Conservation (phyloP, 192 early-diverging fungal species). For the Haplosporangium gracile region DNA sequence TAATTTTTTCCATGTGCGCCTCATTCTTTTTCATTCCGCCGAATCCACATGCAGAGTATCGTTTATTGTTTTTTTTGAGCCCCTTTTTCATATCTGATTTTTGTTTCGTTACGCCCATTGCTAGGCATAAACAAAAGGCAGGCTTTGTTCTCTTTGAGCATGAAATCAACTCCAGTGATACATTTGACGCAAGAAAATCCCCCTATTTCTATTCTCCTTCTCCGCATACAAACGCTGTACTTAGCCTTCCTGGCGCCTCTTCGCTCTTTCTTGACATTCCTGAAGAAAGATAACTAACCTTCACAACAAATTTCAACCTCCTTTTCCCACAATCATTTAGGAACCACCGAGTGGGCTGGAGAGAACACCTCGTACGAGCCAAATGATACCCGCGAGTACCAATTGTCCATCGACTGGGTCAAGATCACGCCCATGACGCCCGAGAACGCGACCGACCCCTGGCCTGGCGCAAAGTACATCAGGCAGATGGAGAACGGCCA, state of each 20-base stretch:
- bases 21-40: not conserved
- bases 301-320: not conserved
- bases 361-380: slow-evolving; percentile 37
- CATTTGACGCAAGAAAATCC: not conserved
- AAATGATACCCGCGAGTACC: slow-evolving; percentile 34
- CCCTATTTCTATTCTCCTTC: not conserved
- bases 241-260: not conserved
- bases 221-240: not conserved
- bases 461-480: slow-evolving; percentile 43
- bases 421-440: slow-evolving; percentile 34
- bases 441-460: slow-evolving; percentile 41
- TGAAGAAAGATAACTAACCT: not conserved
- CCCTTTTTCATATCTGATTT: not conserved
- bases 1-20: slow-evolving; percentile 8
- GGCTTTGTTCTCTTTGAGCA: not conserved
- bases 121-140: not conserved
- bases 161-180: not conserved
- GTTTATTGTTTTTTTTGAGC: not conserved
- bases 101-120: not conserved
- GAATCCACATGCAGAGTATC: not conserved
- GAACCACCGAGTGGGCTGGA: slow-evolving; percentile 49
- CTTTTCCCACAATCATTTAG: not conserved
- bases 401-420: slow-evolving; percentile 44
- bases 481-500: slow-evolving; percentile 33
- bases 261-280: slow-evolving; percentile 4